Base-by-base conservation (phyloP, 192 early-diverging fungal genomes). In the Chytriomyces sp. region DNA sequence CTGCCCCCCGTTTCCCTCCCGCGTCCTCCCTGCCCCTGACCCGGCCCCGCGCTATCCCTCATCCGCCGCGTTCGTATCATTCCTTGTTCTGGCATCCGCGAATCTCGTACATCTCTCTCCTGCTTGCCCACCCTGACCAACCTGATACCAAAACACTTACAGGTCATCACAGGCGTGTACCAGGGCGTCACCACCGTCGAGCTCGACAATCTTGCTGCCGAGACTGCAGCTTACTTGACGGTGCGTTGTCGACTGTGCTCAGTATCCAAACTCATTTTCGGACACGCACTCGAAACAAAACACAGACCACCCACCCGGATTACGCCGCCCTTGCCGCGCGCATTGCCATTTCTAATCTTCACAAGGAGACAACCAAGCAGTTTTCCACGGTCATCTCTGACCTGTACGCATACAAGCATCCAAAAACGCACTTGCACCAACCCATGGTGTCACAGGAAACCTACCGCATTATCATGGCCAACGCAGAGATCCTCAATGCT, bases 111-210 rank as follows among this genome's bases (percentile, higher is more conserved):
- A 58, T 58, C 14, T 25, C n/a, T n/a, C n/a, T n/a, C n/a, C n/a
- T n/a, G n/a, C n/a, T n/a, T n/a, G n/a, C n/a, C n/a, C 58, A 36
- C 58, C 1, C 17, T 14, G 17, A 38, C 12, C 44, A 34, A 53
- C 26, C 25, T 31, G 32, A 19, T 28, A 19, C 7, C n/a, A n/a
- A n/a, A n/a, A n/a, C n/a, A n/a, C n/a, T n/a, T n/a, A n/a, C 70
- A 91, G 92, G 93, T 94, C 59, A 91, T 98, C 64, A 83, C 79
- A 73, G 96, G 96, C 39, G 93, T 98, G 73, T 98, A 96, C 85
- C 92, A 96, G 78, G 96, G 96, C 57, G 95, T 98, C 69, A 94
- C 95, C 3, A 98, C 96, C 0, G 89, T 95, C 25, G 95, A 96
- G 79, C 86, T 98, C 49, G 96, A 98, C 83, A 98, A 96, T 82